phyloP scores from a whole-genome alignment of 139 green algal species.

The Zygnema cylindricum region DNA sequence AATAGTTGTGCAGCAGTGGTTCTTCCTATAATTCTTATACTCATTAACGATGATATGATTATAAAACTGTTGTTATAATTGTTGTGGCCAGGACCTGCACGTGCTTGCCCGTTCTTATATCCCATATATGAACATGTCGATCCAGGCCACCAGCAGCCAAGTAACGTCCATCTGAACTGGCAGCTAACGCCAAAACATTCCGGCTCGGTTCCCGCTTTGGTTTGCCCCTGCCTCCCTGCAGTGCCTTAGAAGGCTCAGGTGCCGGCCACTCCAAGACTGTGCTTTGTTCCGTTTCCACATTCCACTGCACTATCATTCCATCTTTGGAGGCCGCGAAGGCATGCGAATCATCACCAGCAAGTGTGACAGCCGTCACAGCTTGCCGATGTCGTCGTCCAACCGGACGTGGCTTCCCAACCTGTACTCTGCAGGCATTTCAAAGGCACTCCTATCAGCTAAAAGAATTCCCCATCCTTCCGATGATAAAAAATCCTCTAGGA shows the following conservation, averaged over 20 bases:
- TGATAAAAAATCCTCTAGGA: neutral
- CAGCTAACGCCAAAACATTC: constrained; percentile 73
- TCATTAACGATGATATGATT: neutral
- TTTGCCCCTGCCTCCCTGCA: neutral
- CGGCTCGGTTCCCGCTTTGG: constrained; percentile 14
- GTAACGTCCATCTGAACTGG: constrained; percentile 76
- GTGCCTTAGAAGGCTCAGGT: neutral
- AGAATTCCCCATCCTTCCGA: neutral
- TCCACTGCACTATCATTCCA: constrained; percentile 75
- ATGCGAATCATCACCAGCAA: constrained; percentile 76
- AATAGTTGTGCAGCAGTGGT: neutral
- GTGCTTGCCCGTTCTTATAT: constrained; percentile 66
- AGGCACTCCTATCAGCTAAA: neutral
- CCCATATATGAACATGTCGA: constrained; percentile 85
- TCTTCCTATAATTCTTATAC: neutral
- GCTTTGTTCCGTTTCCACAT: constrained; percentile 76
- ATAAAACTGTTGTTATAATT: neutral
- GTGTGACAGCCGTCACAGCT: constrained; percentile 76
- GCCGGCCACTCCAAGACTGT: constrained; percentile 55
- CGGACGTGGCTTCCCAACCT: neutral
- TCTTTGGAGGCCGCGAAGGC: constrained; percentile 84
- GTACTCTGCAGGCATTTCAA: constrained; percentile 10
- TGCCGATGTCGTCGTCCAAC: constrained; percentile 60
- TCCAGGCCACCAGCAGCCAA: constrained; percentile 85
- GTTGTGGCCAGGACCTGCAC: constrained; percentile 35